Evolutionary conservation across 352 stramenopile genomes (phyloP).

Genomic region (Chloridella minuta): DNA sequence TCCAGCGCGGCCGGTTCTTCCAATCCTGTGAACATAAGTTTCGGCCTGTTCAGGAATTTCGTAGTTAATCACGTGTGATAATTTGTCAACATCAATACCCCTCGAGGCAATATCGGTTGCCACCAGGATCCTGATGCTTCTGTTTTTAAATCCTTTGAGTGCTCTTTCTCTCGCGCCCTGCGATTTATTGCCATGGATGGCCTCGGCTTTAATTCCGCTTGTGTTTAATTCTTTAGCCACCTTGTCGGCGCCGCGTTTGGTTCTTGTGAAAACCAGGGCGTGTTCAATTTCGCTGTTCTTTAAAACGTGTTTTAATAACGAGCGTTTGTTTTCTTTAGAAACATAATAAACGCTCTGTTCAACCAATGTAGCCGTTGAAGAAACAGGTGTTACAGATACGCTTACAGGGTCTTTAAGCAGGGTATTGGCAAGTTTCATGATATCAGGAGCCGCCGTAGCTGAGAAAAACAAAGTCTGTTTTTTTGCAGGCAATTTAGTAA

Average conservation of each 20-base stretch:
- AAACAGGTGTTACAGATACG: too few relatives aligned
- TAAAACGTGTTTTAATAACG: too few relatives aligned
- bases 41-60: slow-evolving; percentile 95
- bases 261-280: too few relatives aligned
- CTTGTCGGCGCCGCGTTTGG: too few relatives aligned
- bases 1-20: slow-evolving; percentile 75
- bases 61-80: slow-evolving; percentile 96
- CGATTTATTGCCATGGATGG: slow-evolving; percentile 95
- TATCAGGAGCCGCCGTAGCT: slow-evolving; percentile 70
- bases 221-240: too few relatives aligned
- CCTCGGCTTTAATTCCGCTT: slow-evolving; percentile 29
- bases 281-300: too few relatives aligned
- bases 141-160: slow-evolving; percentile 77
- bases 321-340: too few relatives aligned
- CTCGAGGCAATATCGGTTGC: slow-evolving; percentile 95
- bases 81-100: slow-evolving; percentile 95
- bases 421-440: slow-evolving; percentile 88
- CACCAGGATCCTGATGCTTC: slow-evolving; percentile 63
- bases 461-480: slow-evolving; percentile 61
- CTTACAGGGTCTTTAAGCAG: slow-evolving; percentile 58
- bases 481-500: slow-evolving; percentile 19
- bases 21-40: slow-evolving; percentile 90
- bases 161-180: slow-evolving; percentile 84
- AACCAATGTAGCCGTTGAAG: too few relatives aligned
- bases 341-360: too few relatives aligned